Conservation (phyloP, 2,329 filamentous ascomycete species). For the Laburnicola sp. region DNA sequence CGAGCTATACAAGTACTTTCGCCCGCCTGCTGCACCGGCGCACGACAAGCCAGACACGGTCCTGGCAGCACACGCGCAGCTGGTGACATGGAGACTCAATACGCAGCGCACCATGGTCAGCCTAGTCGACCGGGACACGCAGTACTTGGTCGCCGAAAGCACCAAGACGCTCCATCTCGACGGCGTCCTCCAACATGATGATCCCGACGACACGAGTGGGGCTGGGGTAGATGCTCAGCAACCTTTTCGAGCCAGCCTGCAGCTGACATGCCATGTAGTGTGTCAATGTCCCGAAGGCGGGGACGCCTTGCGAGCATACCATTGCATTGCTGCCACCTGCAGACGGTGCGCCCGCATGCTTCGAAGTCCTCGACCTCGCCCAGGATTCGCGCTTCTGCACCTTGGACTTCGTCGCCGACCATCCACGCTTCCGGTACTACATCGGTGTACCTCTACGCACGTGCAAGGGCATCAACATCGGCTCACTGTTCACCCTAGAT, state of each 20-base stretch:
- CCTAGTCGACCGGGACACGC: conserved; percentile 53
- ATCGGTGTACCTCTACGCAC: conserved; percentile 39
- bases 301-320: conserved; percentile 41
- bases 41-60: conserved; percentile 32
- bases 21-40: conserved; percentile 15
- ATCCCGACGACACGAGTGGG: conserved; percentile 40
- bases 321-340: conserved; percentile 19
- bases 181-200: conserved; percentile 37
- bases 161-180: conserved; percentile 48
- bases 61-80: conserved; percentile 42
- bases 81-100: conserved; percentile 43
- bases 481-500: conserved; percentile 37
- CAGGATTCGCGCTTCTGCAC: conserved; percentile 39
- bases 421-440: conserved; percentile 38
- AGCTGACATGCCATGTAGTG: conserved; percentile 20
- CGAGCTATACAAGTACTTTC: conserved; percentile 38
- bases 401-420: conserved; percentile 31
- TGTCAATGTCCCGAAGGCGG: conserved; percentile 38
- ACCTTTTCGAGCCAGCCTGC: not conserved
- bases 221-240: conserved; percentile 27
- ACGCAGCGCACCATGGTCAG: conserved; percentile 45
- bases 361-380: conserved; percentile 40
- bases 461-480: conserved; percentile 39
- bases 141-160: conserved; percentile 57
- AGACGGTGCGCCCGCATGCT: conserved; percentile 45